Conservation (phyloP, 768 basidiomycete genomes). For the Leccinum aurantiacum region DNA sequence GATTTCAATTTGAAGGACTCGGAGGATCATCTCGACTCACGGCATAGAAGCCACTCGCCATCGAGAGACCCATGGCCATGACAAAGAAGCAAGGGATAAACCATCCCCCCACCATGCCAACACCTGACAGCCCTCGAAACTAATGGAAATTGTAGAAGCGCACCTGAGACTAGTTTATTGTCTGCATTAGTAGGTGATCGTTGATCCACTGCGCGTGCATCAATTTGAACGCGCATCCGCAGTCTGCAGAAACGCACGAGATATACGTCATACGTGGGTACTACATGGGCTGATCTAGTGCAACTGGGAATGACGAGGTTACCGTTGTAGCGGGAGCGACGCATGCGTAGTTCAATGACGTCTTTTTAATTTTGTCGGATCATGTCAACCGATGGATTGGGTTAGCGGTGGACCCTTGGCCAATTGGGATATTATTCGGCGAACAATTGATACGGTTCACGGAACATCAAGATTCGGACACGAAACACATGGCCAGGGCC, state of each 20-base stretch:
- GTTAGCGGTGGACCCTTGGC: slow-evolving; percentile 17
- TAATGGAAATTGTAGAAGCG: too few relatives aligned
- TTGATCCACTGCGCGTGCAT: too few relatives aligned
- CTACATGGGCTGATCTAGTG: too few relatives aligned
- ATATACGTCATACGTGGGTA: too few relatives aligned
- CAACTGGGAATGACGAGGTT: too few relatives aligned
- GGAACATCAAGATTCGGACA: slow-evolving; percentile 2
- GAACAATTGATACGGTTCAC: slow-evolving; percentile 27
- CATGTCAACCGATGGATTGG: slow-evolving; percentile 30
- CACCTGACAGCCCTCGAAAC: too few relatives aligned
- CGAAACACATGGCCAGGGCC: neutral
- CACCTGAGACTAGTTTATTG: too few relatives aligned
- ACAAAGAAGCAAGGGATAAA: slow-evolving; percentile 69
- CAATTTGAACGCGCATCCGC: too few relatives aligned
- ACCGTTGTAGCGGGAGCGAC: slow-evolving; percentile 18
- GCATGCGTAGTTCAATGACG: slow-evolving; percentile 37
- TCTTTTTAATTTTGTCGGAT: slow-evolving; percentile 35
- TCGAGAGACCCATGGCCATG: slow-evolving; percentile 53
- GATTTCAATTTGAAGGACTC: too few relatives aligned
- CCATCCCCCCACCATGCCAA: slow-evolving; percentile 78
- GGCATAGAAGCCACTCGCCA: slow-evolving; percentile 76
- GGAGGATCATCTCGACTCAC: slow-evolving; percentile 41
- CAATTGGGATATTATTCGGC: slow-evolving; percentile 12
- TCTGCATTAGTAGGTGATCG: too few relatives aligned
- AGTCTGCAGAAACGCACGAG: too few relatives aligned